Percentiles rank a stretch among this genome's conserved stretches.
phyloP scores from a whole-genome alignment of 768 basidiomycete genomes.

The Scleroderma bovista region DNA sequence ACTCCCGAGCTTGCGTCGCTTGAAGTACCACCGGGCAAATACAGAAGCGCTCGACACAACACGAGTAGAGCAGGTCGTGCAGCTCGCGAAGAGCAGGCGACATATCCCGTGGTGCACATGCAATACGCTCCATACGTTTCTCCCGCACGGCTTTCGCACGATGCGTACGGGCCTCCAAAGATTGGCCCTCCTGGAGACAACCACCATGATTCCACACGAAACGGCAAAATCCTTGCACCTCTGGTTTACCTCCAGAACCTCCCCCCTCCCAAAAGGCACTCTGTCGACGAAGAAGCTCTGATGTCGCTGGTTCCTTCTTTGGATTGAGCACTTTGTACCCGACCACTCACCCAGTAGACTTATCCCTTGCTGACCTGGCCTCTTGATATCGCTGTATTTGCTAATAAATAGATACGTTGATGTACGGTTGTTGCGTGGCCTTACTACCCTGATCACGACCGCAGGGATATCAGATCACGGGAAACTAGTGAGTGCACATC shows the following conservation, averaged over 20 bases:
- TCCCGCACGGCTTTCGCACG: constrained; percentile 15
- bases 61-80: constrained; percentile 41
- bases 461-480: neutral
- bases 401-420: neutral
- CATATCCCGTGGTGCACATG: constrained; percentile 11
- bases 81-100: constrained; percentile 20
- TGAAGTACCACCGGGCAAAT: constrained; percentile 52
- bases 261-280: constrained; percentile 59
- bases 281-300: constrained; percentile 64
- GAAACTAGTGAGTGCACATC: neutral
- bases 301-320: constrained; percentile 46
- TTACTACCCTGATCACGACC: neutral
- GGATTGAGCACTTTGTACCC: constrained; percentile 17
- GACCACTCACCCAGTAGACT: constrained; percentile 2
- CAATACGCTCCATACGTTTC: constrained; percentile 31
- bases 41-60: constrained; percentile 58
- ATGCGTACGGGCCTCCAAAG: neutral
- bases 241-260: constrained; percentile 57
- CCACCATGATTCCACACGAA: constrained; percentile 11
- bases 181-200: constrained; percentile 1
- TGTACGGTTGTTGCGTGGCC: neutral
- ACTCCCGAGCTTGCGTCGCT: constrained; percentile 48
- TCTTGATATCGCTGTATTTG: neutral
- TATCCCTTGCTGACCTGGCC: neutral
- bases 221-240: constrained; percentile 45